phyloP scores from a whole-genome alignment of 1,139 yeast species.

The Geotrichum cucujoidarum region DNA sequence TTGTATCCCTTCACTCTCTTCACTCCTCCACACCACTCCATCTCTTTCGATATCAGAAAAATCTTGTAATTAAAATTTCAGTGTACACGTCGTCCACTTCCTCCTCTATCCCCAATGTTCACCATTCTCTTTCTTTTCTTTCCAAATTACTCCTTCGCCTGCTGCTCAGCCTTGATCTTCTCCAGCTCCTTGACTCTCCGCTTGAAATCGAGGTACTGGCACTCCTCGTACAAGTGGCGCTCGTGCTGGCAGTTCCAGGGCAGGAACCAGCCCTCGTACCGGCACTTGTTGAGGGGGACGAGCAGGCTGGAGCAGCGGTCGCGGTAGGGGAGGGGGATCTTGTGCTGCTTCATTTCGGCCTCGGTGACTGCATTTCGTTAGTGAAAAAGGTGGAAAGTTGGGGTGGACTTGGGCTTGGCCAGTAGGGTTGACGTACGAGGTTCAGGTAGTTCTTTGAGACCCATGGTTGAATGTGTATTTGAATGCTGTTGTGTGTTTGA shows the following conservation, averaged over 20 bases:
- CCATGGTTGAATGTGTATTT: conserved; percentile 27
- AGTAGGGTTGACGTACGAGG: conserved; percentile 30
- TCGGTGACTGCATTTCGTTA: too few relatives aligned
- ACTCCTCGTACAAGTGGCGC: conserved; percentile 80
- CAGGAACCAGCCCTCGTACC: conserved; percentile 48
- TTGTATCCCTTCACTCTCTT: too few relatives aligned
- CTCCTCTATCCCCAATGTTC: neutral
- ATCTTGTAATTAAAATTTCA: too few relatives aligned
- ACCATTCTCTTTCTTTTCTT: neutral
- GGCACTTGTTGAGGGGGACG: conserved; percentile 59
- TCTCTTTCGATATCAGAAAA: too few relatives aligned
- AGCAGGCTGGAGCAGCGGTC: conserved; percentile 81
- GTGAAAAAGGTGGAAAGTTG: conserved; percentile 17
- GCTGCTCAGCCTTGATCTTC: conserved; percentile 7
- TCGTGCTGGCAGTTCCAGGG: conserved; percentile 76
- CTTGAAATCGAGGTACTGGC: conserved; percentile 77
- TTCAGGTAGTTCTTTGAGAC: conserved; percentile 38
- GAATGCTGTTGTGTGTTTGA: too few relatives aligned
- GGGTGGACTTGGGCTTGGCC: neutral
- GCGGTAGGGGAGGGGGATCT: conserved; percentile 76
- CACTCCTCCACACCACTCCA: neutral
- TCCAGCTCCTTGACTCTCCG: conserved; percentile 74
- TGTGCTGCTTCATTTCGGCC: conserved; percentile 77
- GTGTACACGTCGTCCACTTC: too few relatives aligned
- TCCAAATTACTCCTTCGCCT: neutral